A percentile compares a stretch with the other conserved stretches of the same genome.
These are phyloP conservation scores for Aleurites moluccanus DNA, from an alignment of 441 rosid species.

Conservation along the genomic window DNA sequence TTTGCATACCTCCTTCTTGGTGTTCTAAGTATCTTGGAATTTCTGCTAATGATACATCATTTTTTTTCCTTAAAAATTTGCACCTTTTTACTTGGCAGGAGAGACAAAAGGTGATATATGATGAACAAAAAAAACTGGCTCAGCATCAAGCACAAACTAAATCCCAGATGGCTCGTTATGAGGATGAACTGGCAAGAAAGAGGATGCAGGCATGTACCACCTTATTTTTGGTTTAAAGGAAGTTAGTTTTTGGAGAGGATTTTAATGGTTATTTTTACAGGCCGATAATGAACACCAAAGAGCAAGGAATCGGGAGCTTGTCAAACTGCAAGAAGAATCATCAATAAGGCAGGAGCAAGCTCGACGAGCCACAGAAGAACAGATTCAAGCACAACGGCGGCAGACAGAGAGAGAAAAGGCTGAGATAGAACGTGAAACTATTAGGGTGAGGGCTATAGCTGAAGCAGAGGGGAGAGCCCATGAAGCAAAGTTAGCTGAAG, in stretches of 20 bases:
- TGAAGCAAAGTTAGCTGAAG: slow-evolving; percentile 96
- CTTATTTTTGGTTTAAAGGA: slow-evolving; percentile 12
- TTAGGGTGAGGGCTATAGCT: slow-evolving; percentile 86
- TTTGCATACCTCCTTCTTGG: slow-evolving; percentile 15
- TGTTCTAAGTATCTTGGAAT: neutral
- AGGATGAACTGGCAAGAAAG: slow-evolving; percentile 92
- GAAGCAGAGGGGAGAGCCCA: slow-evolving; percentile 99
- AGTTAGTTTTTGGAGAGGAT: slow-evolving; percentile 14
- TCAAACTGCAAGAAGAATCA: slow-evolving; percentile 91
- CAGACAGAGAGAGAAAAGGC: slow-evolving; percentile 97
- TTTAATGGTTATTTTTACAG: slow-evolving; percentile 43
- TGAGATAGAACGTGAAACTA: slow-evolving; percentile 97
- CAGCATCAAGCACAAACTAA: slow-evolving; percentile 95
- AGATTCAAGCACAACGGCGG: slow-evolving; percentile 87
- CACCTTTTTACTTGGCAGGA: slow-evolving; percentile 53
- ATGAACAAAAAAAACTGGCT: slow-evolving; percentile 83
- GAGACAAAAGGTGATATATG: slow-evolving; percentile 85
- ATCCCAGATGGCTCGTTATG: slow-evolving; percentile 95
- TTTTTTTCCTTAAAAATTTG: slow-evolving; percentile 8
- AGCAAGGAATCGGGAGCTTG: slow-evolving; percentile 90
- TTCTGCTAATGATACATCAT: neutral
- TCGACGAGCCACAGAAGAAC: slow-evolving; percentile 94
- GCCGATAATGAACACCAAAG: slow-evolving; percentile 88
- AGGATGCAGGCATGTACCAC: slow-evolving; percentile 85
- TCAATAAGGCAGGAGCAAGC: slow-evolving; percentile 90